Base-by-base conservation (phyloP, 192 early-diverging fungal species). In the Coemansia sp. region DNA sequence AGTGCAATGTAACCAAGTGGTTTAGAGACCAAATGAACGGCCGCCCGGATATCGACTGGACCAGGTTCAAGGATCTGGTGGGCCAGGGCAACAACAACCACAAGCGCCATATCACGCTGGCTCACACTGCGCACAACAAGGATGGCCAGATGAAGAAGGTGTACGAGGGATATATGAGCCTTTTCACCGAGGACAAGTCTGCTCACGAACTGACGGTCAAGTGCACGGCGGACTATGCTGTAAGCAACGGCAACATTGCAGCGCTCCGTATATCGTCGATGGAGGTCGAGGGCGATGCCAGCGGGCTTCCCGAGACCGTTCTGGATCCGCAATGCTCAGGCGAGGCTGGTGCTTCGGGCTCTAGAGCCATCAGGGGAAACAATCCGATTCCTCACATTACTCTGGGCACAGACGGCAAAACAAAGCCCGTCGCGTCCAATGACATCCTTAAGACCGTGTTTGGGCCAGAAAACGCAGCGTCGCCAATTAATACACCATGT, bases 71-170 rank as follows among this genome's bases (percentile, higher is more conserved):
- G 32, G 23, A 51, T 22, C 14, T 82, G 20, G 18, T 75, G 46
- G 24, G 32, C 1, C 27, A 19, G 2, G 49, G 64, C 19, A 34
- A 32, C 14, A 50, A 63, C 14, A 49, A 60, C 9, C 48, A 58
- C 8, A 69, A 54, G 28, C 66, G 63, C 55, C 86, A 87, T 62
- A 67, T 86, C 4, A 88, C 85, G 0, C 69, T 88, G 20, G 71
- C 81, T 14, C 86, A 87, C 48, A 34, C 39, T 4, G 51, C 48
- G 13, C 55, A 71, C 11, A 47, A 51, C 27, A 69, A 71, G 27
- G 54, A 62, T 20, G 49, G 58, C 14, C 53, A 32, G 1, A 48
- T 60, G 29, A 83, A 68, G 62, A 61, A 60, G 2, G 58, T 84
- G 6, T 74, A 55, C 48, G 58, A 65, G 29, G 65, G 35, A 23